A percentile compares a stretch with the other conserved stretches of the same genome.
These are phyloP conservation scores for Exophiala alcalophila DNA, from an alignment of 2,329 filamentous ascomycete species.

Conservation along the genomic window DNA sequence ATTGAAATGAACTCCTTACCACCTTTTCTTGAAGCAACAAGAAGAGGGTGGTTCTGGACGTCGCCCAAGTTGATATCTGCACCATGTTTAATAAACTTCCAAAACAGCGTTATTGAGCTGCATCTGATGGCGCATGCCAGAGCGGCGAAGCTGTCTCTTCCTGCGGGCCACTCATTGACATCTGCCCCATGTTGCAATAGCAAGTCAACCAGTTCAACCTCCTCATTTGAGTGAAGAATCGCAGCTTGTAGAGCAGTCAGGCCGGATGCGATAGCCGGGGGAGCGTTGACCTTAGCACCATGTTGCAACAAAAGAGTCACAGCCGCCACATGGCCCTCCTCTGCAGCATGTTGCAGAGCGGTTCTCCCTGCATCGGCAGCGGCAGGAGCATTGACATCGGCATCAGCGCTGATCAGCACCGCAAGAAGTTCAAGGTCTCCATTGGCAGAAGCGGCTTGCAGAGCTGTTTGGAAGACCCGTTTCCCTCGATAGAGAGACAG, in stretches of 20 bases:
- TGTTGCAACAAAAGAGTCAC: constrained; percentile 17
- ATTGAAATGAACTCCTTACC: neutral
- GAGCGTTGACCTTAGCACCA: constrained; percentile 27
- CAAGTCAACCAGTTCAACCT: constrained; percentile 17
- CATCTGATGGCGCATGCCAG: neutral
- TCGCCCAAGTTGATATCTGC: constrained; percentile 35
- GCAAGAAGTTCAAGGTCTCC: constrained; percentile 20
- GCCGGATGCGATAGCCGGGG: constrained; percentile 11
- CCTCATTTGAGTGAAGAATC: constrained; percentile 18
- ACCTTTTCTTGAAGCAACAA: neutral
- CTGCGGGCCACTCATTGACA: neutral
- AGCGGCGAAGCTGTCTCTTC: constrained; percentile 11
- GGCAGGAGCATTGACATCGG: constrained; percentile 13
- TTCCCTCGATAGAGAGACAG: neutral
- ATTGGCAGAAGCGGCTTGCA: constrained; percentile 19
- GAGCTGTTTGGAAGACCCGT: constrained; percentile 3
- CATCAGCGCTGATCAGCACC: constrained; percentile 22
- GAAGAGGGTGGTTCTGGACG: neutral
- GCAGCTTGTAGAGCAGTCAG: constrained; percentile 14
- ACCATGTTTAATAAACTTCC: constrained; percentile 34
- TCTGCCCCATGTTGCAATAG: constrained; percentile 3
- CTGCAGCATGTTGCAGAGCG: constrained; percentile 28
- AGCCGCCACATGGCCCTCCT: constrained; percentile 22
- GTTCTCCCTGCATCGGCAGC: neutral
- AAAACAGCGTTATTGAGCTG: neutral